Conservation (phyloP, 2,329 filamentous ascomycete species). For the Westerdykella ornata region DNA sequence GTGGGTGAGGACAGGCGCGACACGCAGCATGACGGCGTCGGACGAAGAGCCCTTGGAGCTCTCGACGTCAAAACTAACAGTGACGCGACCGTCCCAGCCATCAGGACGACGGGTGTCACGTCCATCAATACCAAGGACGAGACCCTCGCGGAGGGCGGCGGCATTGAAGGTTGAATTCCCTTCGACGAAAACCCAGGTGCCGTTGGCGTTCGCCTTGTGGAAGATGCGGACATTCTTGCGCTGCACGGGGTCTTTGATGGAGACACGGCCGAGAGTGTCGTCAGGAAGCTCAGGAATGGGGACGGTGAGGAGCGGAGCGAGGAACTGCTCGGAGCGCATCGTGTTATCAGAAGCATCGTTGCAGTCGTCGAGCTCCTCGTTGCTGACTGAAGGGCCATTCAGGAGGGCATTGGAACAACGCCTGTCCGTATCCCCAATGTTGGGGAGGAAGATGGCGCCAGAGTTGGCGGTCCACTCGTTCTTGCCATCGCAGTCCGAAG, state of each 20-base stretch:
- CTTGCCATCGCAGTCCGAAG: slow-evolving; percentile 20
- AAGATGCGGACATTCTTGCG: slow-evolving; percentile 6
- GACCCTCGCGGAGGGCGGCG: slow-evolving; percentile 21
- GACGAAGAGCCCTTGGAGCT: slow-evolving; percentile 9
- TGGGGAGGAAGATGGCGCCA: slow-evolving; percentile 37
- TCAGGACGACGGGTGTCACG: slow-evolving; percentile 22
- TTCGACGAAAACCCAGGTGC: slow-evolving; percentile 25
- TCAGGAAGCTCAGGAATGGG: slow-evolving; percentile 13
- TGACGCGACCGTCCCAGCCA: slow-evolving; percentile 10
- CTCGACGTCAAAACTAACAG: slow-evolving; percentile 23
- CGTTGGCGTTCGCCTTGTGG: slow-evolving; percentile 1
- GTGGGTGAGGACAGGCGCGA: slow-evolving; percentile 38
- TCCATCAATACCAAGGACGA: slow-evolving; percentile 36
- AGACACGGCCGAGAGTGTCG: neutral
- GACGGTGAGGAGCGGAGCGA: slow-evolving; percentile 32
- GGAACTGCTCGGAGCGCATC: slow-evolving; percentile 24
- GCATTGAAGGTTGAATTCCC: slow-evolving; percentile 24
- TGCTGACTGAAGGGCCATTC: slow-evolving; percentile 8
- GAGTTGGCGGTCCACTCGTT: slow-evolving; percentile 12
- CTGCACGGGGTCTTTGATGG: slow-evolving; percentile 3
- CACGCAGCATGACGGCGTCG: slow-evolving; percentile 30
- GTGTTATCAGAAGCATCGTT: slow-evolving; percentile 36
- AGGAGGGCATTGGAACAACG: slow-evolving; percentile 23
- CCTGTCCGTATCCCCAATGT: slow-evolving; percentile 30
- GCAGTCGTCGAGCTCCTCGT: slow-evolving; percentile 28